Evolutionary conservation across 805 yeast species (phyloP).

Genomic region (Diddensiella transvaalensis): DNA sequence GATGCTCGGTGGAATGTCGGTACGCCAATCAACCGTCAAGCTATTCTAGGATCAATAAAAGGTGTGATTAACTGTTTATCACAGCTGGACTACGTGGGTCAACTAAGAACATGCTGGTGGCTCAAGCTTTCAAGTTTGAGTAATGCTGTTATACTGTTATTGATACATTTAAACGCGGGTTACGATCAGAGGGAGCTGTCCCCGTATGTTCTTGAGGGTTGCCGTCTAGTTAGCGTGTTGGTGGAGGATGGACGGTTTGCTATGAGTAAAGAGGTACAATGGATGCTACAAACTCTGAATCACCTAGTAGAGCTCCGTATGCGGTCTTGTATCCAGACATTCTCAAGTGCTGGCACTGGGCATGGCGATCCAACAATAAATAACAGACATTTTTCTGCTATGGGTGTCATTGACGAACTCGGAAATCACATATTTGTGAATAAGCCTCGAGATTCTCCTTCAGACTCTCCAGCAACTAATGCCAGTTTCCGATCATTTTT

Average conservation of each 20-base stretch:
- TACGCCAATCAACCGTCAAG: slow-evolving; percentile 6
- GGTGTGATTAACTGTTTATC: slow-evolving; percentile 10
- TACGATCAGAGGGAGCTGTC: slow-evolving; percentile 20
- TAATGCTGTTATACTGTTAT: slow-evolving; percentile 33
- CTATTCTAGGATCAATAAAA: slow-evolving; percentile 8
- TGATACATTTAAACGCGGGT: slow-evolving; percentile 45
- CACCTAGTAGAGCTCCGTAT: slow-evolving; percentile 47
- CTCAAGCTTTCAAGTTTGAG: slow-evolving; percentile 43
- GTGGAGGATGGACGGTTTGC: slow-evolving; percentile 25
- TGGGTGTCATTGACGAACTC: slow-evolving; percentile 38
- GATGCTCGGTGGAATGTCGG: slow-evolving; percentile 13
- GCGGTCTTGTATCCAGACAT: slow-evolving; percentile 37
- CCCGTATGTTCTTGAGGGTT: slow-evolving; percentile 17
- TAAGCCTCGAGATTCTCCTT: slow-evolving; percentile 12
- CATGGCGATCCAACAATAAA: slow-evolving; percentile 55
- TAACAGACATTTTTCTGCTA: slow-evolving; percentile 44
- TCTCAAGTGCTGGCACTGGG: slow-evolving; percentile 46
- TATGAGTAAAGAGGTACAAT: slow-evolving; percentile 59
- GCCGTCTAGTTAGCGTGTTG: slow-evolving; percentile 18
- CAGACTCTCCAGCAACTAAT: slow-evolving; percentile 3
- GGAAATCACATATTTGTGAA: slow-evolving; percentile 12
- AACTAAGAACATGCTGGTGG: slow-evolving; percentile 42
- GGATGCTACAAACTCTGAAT: slow-evolving; percentile 57
- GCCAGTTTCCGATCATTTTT: neutral
- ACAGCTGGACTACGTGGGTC: slow-evolving; percentile 18